Evolutionary conservation across 306 rosid genomes (phyloP), one percentile per base, ranked within the genome.

Genomic region (Malus fusca): DNA sequence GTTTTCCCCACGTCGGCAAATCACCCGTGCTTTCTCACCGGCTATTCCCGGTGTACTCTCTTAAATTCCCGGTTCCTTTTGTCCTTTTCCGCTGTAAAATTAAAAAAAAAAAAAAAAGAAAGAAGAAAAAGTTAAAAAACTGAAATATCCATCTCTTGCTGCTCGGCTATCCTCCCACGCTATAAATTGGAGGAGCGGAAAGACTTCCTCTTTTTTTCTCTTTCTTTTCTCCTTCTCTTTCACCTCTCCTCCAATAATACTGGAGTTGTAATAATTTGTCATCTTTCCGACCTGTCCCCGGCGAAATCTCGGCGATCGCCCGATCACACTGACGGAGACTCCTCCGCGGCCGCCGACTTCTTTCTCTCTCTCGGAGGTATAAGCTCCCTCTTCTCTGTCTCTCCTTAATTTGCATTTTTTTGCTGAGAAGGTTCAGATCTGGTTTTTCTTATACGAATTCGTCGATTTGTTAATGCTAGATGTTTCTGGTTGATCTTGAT

Each of bases 401-500:
- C 69, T 73, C 14, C 15, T 69, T 17, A 21, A 18, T 64, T 66
- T 67, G 46, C 33, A 42, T 42, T 3, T 52, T 42, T 42, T 52
- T 21, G 11, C 43, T 14, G 60, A 60, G 25, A 51, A 26, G 21
- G 48, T 69, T 78, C 89, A 88, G 97, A 91, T 91, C 92, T 87
- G 85, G 84, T 6, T 52, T 46, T 40, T 74, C 71, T 65, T 35
- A 23, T 6, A 7, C 23, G 48, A 78, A 40, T 35, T 68, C 5
- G 35, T 55, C 21, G 56, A 64, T 76, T 79, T 73, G 66, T n/a
- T 61, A 71, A 43, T 30, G 79, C 35, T 65, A 33, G n/a, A 62
- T 43, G 28, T 17, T 37, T 55, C 63, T 35, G 13, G 61, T 71
- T 76, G 86, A 85, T 91, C 91, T 80, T 87, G 94, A 89, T 86